Evolutionary conservation across 176 grass and related monocot genomes (phyloP), one percentile per base, ranked within the genome.

Genomic region (Oryza longistaminata): DNA sequence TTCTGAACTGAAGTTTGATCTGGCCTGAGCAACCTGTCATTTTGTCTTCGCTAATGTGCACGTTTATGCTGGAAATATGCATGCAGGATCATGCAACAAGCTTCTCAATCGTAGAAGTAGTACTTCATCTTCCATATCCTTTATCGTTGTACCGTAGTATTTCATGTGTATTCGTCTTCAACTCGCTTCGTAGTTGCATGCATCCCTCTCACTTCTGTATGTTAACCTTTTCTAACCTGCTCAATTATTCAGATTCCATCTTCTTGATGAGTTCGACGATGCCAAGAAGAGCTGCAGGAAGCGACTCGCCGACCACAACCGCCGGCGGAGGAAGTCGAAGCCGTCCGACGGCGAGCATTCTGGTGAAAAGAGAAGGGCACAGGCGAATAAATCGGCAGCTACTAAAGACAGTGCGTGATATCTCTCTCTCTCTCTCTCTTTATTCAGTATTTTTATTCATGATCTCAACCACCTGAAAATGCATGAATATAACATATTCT

Each of bases 211-310:
- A 53, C 52, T 39, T 11, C 42, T 17, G 2, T 11, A 22, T 40
- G 37, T 53, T 11, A 8, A 62, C 27, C 11, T 68, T 40, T 7
- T 46, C 70, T 43, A 66, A 78, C 34, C 50, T 31, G 19, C 44
- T 11, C 31, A 66, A 66, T 11, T 24, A 66, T 60, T 80, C 87
- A 98, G 96, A 82, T 98, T 98, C 62, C 96, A 98, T 92, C 77
- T 92, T 17, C 89, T 98, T 15, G 87, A 89, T 73, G 96, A 98
- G 75, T 98, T 98, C 85, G 96, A 98, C 46, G 96, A 95, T 15
- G 68, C 89, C 48, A 98, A 98, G 88, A 93, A 92, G 88, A 95
- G 96, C 64, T 98, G 95, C 77, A 88, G 95, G 82, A 98, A 95
- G 81, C 93, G 96, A 52, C 92, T 98, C 31, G 93, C 93, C 11